Evolutionary conservation across 805 yeast species (phyloP).

Genomic region (Gaillardinia entomophila): DNA sequence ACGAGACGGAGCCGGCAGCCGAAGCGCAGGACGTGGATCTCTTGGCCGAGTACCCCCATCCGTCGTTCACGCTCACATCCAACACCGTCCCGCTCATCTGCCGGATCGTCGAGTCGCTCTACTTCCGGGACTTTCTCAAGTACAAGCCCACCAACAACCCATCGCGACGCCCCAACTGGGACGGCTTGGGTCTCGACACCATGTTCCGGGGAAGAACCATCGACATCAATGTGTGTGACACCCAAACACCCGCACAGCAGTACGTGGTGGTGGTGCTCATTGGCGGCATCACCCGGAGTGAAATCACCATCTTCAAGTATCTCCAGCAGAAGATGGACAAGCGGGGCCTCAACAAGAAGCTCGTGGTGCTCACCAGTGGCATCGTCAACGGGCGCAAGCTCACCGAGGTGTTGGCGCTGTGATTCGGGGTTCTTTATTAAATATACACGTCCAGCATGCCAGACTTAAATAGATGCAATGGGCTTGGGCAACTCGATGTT

Average conservation of each 20-base stretch:
- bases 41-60: slow-evolving; percentile 36
- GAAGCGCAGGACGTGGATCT: slow-evolving; percentile 6
- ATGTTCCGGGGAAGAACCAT: slow-evolving; percentile 37
- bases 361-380: slow-evolving; percentile 41
- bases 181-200: slow-evolving; percentile 33
- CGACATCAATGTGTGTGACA: slow-evolving; percentile 30
- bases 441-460: neutral
- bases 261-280: slow-evolving; percentile 49
- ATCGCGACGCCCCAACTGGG: slow-evolving; percentile 39
- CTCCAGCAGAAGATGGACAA: slow-evolving; percentile 43
- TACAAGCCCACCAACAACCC: slow-evolving; percentile 34
- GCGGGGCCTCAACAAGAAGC: slow-evolving; percentile 21
- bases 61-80: slow-evolving; percentile 71
- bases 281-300: slow-evolving; percentile 88
- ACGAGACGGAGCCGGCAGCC: slow-evolving; percentile 6
- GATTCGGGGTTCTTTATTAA: too few species aligned
- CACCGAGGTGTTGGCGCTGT: too few species aligned
- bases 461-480: neutral
- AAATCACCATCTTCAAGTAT: slow-evolving; percentile 63
- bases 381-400: slow-evolving; percentile 33
- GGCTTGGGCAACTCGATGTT: neutral
- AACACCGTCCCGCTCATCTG: slow-evolving; percentile 67
- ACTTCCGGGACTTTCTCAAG: slow-evolving; percentile 46
- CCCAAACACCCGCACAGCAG: slow-evolving; percentile 13
- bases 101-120: slow-evolving; percentile 65